Percentiles rank a stretch among this genome's conserved stretches.
Evolutionary conservation across 2,329 filamentous ascomycete species (phyloP).

Genomic region (Aciculosporium take): DNA sequence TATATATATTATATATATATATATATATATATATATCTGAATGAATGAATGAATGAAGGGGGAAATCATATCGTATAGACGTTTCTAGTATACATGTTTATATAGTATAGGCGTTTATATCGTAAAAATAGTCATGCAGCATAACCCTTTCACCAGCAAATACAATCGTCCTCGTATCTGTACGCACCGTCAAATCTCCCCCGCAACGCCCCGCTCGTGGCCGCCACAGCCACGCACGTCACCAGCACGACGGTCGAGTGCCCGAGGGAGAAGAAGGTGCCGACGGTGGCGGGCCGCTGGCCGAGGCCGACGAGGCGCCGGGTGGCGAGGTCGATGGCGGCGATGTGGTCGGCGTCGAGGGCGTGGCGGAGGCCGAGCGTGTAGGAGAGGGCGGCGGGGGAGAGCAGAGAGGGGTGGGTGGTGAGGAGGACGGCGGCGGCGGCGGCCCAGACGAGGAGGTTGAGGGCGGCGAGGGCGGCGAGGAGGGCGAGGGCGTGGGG

Average conservation of each 20-base stretch:
- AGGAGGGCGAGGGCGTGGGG: constrained; percentile 34
- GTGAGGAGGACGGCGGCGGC: constrained; percentile 37
- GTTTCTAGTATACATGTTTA: no score
- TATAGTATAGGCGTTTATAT: no score
- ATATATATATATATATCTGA: neutral
- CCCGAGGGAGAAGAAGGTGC: constrained; percentile 85
- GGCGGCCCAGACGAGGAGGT: constrained; percentile 40
- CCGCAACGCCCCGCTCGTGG: constrained; percentile 71
- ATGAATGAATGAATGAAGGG: no score
- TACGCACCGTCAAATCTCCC: constrained; percentile 53
- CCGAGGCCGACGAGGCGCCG: constrained; percentile 74
- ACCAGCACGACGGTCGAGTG: constrained; percentile 87
- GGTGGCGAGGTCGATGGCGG: constrained; percentile 89
- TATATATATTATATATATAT: neutral
- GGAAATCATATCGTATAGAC: no score
- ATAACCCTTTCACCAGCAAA: no score
- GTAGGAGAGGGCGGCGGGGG: constrained; percentile 73
- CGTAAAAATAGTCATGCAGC: no score
- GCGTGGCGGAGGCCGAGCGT: constrained; percentile 83
- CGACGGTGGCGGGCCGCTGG: constrained; percentile 77
- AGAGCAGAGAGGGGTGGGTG: constrained; percentile 49
- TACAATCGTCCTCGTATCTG: no score
- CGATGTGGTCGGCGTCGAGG: constrained; percentile 85
- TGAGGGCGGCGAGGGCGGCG: constrained; percentile 31
- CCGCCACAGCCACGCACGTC: constrained; percentile 83